Evolutionary conservation across 2,329 filamentous ascomycete species (phyloP).

Genomic region (Cytospora chrysosperma): DNA sequence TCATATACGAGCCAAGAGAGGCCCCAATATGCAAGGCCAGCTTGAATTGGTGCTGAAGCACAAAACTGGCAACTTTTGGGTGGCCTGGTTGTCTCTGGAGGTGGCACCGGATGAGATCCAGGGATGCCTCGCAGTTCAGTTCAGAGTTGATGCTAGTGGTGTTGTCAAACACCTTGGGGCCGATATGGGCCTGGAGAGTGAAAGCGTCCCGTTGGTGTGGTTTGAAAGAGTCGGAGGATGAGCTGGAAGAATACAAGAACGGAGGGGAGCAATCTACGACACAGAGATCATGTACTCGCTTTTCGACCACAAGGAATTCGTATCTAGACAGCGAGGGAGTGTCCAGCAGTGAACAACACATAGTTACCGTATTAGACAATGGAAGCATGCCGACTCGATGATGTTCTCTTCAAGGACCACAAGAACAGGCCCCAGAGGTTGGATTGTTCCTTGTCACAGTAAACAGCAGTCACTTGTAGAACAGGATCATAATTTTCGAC

Average conservation of each 20-base stretch:
- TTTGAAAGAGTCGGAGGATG: conserved; percentile 8
- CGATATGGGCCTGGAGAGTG: conserved; percentile 19
- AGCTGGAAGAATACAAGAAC: neutral
- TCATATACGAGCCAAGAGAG: neutral
- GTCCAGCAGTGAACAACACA: too few species aligned
- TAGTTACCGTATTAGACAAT: too few species aligned
- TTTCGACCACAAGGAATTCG: too few species aligned
- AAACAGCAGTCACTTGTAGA: neutral
- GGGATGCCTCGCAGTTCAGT: conserved; percentile 9
- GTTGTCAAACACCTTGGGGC: conserved; percentile 20
- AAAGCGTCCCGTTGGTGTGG: conserved; percentile 20
- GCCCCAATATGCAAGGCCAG: neutral
- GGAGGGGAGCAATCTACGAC: neutral
- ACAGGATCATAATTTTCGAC: neutral
- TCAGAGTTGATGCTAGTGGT: conserved; percentile 15
- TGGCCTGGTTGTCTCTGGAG: neutral
- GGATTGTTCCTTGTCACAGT: neutral
- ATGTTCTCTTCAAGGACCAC: too few species aligned
- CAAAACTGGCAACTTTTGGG: conserved; percentile 16
- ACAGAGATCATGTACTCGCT: too few species aligned
- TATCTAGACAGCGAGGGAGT: too few species aligned
- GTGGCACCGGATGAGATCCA: neutral
- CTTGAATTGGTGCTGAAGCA: conserved; percentile 1
- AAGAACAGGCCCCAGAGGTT: neutral
- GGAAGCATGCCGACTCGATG: too few species aligned